These are phyloP conservation scores for Biancaea sappan DNA, from an alignment of 306 rosid species.

Conservation along the genomic window DNA sequence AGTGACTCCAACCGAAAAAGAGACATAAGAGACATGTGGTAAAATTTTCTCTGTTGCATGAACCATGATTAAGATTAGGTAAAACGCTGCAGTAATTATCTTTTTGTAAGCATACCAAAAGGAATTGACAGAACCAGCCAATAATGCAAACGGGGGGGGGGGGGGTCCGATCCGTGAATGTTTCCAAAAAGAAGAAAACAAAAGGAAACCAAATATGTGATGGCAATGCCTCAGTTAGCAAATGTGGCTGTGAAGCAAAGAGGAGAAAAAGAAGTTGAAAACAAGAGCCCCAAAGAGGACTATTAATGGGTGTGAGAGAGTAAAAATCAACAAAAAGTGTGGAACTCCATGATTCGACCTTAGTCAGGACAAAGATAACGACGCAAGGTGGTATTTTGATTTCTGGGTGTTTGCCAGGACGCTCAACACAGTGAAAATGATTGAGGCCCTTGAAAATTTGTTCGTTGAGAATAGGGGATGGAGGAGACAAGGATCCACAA, in stretches of 20 bases:
- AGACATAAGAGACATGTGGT: too few relatives aligned
- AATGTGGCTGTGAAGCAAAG: slow-evolving; percentile 36
- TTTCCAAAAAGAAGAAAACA: slow-evolving; percentile 19
- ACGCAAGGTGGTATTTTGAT: slow-evolving; percentile 31
- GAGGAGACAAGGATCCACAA: slow-evolving; percentile 46
- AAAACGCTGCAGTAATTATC: neutral
- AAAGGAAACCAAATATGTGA: neutral
- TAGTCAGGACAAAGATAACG: slow-evolving; percentile 19
- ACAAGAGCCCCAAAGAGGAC: neutral
- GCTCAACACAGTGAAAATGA: slow-evolving; percentile 30
- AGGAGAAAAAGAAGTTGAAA: neutral
- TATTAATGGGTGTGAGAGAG: neutral
- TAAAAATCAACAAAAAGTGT: slow-evolving; percentile 17
- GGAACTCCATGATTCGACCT: slow-evolving; percentile 12
- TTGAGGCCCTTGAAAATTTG: slow-evolving; percentile 37
- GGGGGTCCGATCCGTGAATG: neutral
- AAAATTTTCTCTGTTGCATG: neutral
- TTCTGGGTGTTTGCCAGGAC: slow-evolving; percentile 9
- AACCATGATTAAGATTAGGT: neutral
- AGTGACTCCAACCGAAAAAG: too few relatives aligned
- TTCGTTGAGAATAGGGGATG: neutral
- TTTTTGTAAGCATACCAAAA: neutral
- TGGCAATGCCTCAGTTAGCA: neutral
- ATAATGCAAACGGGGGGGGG: too few relatives aligned
- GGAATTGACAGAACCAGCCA: neutral